Percentiles rank a stretch among this genome's conserved stretches.
Evolutionary conservation across 2,329 filamentous ascomycete species (phyloP).

Genomic region (Phaeomoniella chlamydospora): DNA sequence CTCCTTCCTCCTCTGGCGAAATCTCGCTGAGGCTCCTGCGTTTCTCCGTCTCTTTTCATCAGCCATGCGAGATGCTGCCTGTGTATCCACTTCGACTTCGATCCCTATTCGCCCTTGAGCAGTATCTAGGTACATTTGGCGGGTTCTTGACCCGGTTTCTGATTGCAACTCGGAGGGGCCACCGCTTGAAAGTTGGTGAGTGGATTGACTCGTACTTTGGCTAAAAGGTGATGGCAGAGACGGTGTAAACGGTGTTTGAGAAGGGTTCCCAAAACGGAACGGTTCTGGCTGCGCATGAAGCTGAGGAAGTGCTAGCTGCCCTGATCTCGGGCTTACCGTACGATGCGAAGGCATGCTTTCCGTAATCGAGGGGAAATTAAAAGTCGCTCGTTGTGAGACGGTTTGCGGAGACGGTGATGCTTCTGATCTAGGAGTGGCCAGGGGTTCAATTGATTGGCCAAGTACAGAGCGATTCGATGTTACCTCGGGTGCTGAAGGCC

Average conservation of each 20-base stretch:
- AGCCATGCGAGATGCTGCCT: conserved; percentile 66
- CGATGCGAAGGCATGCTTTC: not conserved
- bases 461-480: too few relatives aligned
- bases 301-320: not conserved
- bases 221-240: not conserved
- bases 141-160: conserved; percentile 29
- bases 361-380: not conserved
- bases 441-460: too few relatives aligned
- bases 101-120: conserved; percentile 21
- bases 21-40: conserved; percentile 70
- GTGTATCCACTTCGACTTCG: conserved; percentile 43
- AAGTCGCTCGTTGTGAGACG: not conserved
- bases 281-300: not conserved
- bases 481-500: not conserved
- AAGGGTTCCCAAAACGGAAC: not conserved
- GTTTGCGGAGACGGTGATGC: not conserved
- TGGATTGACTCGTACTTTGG: not conserved
- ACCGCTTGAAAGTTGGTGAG: not conserved
- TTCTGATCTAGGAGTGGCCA: not conserved
- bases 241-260: not conserved
- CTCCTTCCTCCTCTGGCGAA: conserved; percentile 68
- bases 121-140: conserved; percentile 17
- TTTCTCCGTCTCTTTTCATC: conserved; percentile 79
- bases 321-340: too few relatives aligned
- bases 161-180: too few relatives aligned